phyloP scores from a whole-genome alignment of 257 asterid species.

The Forsythia suspensa region DNA sequence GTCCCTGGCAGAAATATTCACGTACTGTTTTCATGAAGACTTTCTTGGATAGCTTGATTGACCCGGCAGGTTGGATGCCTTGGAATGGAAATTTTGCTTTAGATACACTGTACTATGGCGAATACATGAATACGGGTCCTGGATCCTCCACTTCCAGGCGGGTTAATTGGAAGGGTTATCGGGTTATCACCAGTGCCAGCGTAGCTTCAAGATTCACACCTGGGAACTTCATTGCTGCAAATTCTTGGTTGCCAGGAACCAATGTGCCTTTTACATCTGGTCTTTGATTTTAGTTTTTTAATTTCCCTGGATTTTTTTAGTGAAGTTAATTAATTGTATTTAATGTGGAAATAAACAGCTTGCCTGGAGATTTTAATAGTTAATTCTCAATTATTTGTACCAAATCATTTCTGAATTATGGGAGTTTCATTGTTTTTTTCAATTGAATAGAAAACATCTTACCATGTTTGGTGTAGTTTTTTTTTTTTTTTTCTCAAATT shows the following conservation, averaged over 20 bases:
- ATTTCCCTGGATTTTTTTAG: neutral
- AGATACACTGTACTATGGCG: conserved; percentile 71
- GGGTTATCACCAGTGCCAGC: conserved; percentile 58
- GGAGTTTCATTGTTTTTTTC: too few relatives aligned
- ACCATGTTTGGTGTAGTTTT: too few relatives aligned
- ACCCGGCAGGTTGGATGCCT: conserved; percentile 82
- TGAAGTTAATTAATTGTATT: conserved; percentile 12
- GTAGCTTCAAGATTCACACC: conserved; percentile 67
- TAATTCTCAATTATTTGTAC: neutral
- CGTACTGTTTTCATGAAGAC: conserved; percentile 73
- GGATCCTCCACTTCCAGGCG: conserved; percentile 69
- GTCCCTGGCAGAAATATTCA: conserved; percentile 85
- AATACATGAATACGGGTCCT: conserved; percentile 78
- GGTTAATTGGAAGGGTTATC: conserved; percentile 83
- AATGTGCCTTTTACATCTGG: conserved; percentile 74
- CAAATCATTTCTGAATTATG: neutral
- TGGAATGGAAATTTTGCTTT: conserved; percentile 88
- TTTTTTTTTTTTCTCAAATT: too few relatives aligned
- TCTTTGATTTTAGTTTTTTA: conserved; percentile 29
- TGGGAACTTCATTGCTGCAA: conserved; percentile 66
- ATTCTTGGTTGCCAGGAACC: conserved; percentile 73
- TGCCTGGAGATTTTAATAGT: too few relatives aligned
- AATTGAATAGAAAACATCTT: too few relatives aligned
- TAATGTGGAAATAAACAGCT: neutral
- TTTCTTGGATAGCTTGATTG: conserved; percentile 50